Percentiles rank a stretch among this genome's conserved stretches.
Conservation (phyloP, 768 basidiomycete genomes). For the Panellus pusillus region DNA sequence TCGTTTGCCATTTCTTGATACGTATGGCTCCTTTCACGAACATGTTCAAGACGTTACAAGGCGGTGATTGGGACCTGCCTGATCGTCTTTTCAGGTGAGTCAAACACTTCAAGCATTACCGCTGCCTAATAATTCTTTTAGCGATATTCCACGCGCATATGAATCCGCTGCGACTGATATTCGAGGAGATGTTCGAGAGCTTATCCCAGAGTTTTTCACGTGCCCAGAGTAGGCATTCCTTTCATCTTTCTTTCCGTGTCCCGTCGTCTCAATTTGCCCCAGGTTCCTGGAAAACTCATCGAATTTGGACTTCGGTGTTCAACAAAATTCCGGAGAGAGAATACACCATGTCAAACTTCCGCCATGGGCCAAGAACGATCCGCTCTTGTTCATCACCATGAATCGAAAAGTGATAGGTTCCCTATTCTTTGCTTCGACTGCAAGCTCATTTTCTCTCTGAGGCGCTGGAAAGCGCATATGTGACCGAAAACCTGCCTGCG, state of each 20-base stretch:
- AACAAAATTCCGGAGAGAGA: constrained; percentile 70
- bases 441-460: constrained; percentile 26
- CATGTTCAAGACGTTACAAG: constrained; percentile 94
- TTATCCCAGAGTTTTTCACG: constrained; percentile 88
- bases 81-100: constrained; percentile 79
- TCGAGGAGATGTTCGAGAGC: constrained; percentile 89
- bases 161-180: constrained; percentile 83
- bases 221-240: constrained; percentile 66
- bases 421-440: background rate
- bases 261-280: background rate
- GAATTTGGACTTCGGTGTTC: constrained; percentile 76
- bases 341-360: constrained; percentile 90
- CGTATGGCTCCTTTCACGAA: constrained; percentile 87
- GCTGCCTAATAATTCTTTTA: constrained; percentile 27
- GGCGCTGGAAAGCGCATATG: constrained; percentile 87
- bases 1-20: constrained; percentile 92
- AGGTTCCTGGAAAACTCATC: constrained; percentile 85
- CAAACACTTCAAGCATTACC: background rate
- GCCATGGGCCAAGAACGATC: constrained; percentile 85
- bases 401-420: constrained; percentile 63
- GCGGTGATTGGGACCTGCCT: constrained; percentile 93
- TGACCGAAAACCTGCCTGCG: constrained; percentile 76
- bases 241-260: background rate
- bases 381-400: constrained; percentile 75
- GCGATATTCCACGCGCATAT: constrained; percentile 79